A percentile compares a stretch with the other conserved stretches of the same genome.
These are phyloP conservation scores for Plasmodium gaboni DNA, from an alignment of 169 alveolate species.

Conservation along the genomic window DNA sequence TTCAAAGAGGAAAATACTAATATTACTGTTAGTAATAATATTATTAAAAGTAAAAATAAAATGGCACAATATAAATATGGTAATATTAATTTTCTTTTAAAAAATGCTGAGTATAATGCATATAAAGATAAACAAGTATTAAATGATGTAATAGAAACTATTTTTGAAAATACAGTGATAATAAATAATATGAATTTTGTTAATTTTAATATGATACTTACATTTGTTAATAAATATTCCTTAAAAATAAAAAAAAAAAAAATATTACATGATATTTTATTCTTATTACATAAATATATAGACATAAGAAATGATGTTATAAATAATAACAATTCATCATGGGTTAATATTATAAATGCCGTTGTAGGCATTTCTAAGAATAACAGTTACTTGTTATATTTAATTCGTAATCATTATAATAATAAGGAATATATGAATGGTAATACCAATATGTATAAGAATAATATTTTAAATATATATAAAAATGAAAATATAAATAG, in stretches of 20 bases:
- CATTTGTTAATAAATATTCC: conserved; percentile 37
- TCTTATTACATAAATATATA: conserved; percentile 39
- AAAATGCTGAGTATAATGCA: conserved; percentile 13
- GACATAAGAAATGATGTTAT: neutral
- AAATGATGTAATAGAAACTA: conserved; percentile 20
- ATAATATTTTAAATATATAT: no score
- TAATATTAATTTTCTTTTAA: neutral
- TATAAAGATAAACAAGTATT: neutral
- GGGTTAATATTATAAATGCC: conserved; percentile 57
- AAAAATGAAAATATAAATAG: neutral
- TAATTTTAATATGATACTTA: conserved; percentile 63
- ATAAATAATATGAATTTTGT: conserved; percentile 29
- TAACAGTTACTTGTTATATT: conserved; percentile 20
- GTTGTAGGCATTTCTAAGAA: conserved; percentile 30
- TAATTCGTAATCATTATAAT: conserved; percentile 15
- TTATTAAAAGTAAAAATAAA: no score
- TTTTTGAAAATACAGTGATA: conserved; percentile 24
- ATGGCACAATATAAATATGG: no score
- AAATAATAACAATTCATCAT: conserved; percentile 46
- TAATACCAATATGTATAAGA: no score
- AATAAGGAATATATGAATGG: neutral
- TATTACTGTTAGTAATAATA: no score
- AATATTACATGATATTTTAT: conserved; percentile 25
- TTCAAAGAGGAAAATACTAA: no score
- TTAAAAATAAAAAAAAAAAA: conserved; percentile 33